Base-by-base conservation (phyloP, 23 red algal species). In the Gracilaria caudata region DNA sequence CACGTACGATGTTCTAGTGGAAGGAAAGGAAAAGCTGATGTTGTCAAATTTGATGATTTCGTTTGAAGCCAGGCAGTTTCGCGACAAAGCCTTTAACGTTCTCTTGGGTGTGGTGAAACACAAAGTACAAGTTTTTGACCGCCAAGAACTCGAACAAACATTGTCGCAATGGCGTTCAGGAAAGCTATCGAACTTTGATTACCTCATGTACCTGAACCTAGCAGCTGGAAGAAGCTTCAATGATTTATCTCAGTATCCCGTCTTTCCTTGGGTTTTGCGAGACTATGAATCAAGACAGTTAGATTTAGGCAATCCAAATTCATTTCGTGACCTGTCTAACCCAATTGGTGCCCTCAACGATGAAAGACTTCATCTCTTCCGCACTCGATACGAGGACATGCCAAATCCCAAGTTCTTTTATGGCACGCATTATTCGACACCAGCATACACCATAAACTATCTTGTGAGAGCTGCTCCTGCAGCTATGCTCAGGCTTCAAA, bases 391-490 rank as follows among this genome's bases (percentile, higher is more conserved):
- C 38, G 47, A 81, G 32, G 92, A 78, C 21, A 94, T 94, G 92
- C 87, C 75, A 23, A 57, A 76, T 25, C 87, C 87, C 11, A 49
- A 64, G 40, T 96, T 96, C 68, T 65, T 88, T 49, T 96, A 90
- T 51, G 94, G 94, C 2, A 92, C 94, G 40, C 94, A 96, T 63
- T 96, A 90, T 75, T 96, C 94, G 37, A 91, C 94, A 38, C 86
- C 94, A 16, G 94, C 94, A 16, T 87, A 88, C 46, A 79, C 76
- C 39, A 80, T 96, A 34, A 82, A 96, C 55, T 96, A 91, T 25
- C 73, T 96, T 20, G 89, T 96, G n/a, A 89, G 94, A 49, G 86
- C 84, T 29, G 86, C 84, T 23, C 94, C 94, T 17, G 89, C 65
- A 38, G 82, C 90, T 30, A 92, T 92, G 89, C 81, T 96, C 25